Conservation (phyloP, 2,329 filamentous ascomycete genomes). For the Trichoderma hamatum region DNA sequence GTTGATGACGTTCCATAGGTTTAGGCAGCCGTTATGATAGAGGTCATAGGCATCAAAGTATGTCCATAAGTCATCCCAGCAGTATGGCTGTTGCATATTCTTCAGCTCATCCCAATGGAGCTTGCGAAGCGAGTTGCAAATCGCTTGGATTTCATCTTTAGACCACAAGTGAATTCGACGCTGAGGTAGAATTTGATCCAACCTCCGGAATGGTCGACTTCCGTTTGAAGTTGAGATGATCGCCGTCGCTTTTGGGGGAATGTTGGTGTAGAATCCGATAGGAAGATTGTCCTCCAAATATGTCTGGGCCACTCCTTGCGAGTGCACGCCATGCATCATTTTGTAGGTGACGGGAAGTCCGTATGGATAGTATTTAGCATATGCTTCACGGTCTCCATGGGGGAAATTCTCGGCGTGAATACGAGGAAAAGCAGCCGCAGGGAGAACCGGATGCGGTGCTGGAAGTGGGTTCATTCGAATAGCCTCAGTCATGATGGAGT, state of each 20-base stretch:
- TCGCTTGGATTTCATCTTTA: conserved; percentile 43
- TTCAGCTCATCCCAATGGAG: conserved; percentile 43
- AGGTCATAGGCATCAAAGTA: conserved; percentile 55
- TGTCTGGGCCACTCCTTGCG: conserved; percentile 33
- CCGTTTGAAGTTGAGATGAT: conserved; percentile 47
- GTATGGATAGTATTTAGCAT: conserved; percentile 41
- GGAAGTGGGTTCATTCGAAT: conserved; percentile 11
- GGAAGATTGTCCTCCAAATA: conserved; percentile 45
- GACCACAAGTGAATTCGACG: conserved; percentile 45
- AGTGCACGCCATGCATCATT: conserved; percentile 36
- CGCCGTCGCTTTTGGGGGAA: conserved; percentile 38
- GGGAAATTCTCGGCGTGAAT: conserved; percentile 34
- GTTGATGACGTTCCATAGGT: conserved; percentile 52
- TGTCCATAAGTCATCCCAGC: conserved; percentile 48
- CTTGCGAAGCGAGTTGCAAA: conserved; percentile 45
- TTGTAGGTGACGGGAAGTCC: conserved; percentile 42
- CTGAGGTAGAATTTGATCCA: conserved; percentile 36
- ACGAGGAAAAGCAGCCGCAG: conserved; percentile 30
- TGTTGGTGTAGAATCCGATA: conserved; percentile 43
- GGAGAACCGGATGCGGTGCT: conserved; percentile 28
- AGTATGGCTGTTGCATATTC: conserved; percentile 37
- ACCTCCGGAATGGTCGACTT: conserved; percentile 35
- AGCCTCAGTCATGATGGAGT: conserved; percentile 28
- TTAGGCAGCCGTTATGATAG: conserved; percentile 51
- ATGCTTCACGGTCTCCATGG: conserved; percentile 33